Conservation (phyloP, 805 yeast genomes). For the Yamadazyma scolyti region DNA sequence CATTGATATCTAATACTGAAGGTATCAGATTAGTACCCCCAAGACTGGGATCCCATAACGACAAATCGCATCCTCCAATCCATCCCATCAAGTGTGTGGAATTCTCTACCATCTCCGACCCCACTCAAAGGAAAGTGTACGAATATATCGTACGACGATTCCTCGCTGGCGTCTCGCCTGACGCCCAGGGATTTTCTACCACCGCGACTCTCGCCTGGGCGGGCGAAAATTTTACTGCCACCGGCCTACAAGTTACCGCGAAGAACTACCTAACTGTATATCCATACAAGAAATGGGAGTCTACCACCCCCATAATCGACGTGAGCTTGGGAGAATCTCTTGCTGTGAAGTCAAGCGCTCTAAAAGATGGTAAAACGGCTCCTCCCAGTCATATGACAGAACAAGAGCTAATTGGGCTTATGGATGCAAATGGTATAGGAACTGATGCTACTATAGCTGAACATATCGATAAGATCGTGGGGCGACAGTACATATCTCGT, state of each 20-base stretch:
- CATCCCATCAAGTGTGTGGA: slow-evolving; percentile 69
- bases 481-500: slow-evolving; percentile 62
- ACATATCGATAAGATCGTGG: slow-evolving; percentile 78
- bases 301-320: slow-evolving; percentile 59
- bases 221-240: slow-evolving; percentile 62
- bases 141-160: slow-evolving; percentile 84
- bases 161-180: slow-evolving; percentile 86
- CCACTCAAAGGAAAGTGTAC: slow-evolving; percentile 67
- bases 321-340: slow-evolving; percentile 57
- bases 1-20: slow-evolving; percentile 22
- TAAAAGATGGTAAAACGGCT: slow-evolving; percentile 72
- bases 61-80: slow-evolving; percentile 97
- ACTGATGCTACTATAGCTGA: slow-evolving; percentile 99
- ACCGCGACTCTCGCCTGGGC: slow-evolving; percentile 73
- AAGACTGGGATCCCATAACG: slow-evolving; percentile 78
- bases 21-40: too few species aligned
- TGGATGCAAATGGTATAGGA: slow-evolving; percentile 98
- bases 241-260: slow-evolving; percentile 73
- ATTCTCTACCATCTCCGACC: slow-evolving; percentile 19
- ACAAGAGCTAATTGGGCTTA: slow-evolving; percentile 82
- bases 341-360: slow-evolving; percentile 49
- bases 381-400: slow-evolving; percentile 88
- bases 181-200: slow-evolving; percentile 76
- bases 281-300: slow-evolving; percentile 75
- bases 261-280: slow-evolving; percentile 79